These are phyloP conservation scores for Prillingera fragicola DNA, from an alignment of 1,284 basidiomycete genomes.

Conservation along the genomic window DNA sequence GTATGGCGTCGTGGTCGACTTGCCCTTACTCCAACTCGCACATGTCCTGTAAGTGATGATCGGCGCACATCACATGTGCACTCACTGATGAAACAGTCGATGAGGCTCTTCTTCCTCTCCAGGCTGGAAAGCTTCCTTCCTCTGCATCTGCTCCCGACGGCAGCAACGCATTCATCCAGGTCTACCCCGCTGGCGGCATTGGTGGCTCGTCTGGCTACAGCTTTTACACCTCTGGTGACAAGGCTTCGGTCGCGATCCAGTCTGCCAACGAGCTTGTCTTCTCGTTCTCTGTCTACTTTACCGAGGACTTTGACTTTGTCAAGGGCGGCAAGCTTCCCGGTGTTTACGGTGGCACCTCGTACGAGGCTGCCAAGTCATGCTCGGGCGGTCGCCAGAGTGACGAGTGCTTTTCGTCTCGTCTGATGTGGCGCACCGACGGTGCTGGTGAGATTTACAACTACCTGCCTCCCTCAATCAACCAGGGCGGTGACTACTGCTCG, in stretches of 20 bases:
- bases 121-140: constrained; percentile 31
- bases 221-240: constrained; percentile 35
- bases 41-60: neutral
- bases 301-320: constrained; percentile 42
- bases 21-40: neutral
- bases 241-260: constrained; percentile 25
- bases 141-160: constrained; percentile 37
- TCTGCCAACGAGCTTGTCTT: constrained; percentile 38
- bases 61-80: neutral
- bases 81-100: constrained; percentile 15
- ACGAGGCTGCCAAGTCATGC: constrained; percentile 37
- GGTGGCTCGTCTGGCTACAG: constrained; percentile 31
- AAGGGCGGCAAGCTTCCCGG: constrained; percentile 50
- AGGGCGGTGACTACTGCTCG: constrained; percentile 25
- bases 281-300: constrained; percentile 46
- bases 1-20: neutral
- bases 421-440: constrained; percentile 47
- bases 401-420: constrained; percentile 45
- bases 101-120: constrained; percentile 33
- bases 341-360: constrained; percentile 36
- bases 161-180: constrained; percentile 14
- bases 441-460: constrained; percentile 46
- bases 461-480: constrained; percentile 15
- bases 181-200: constrained; percentile 34
- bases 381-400: constrained; percentile 46